phyloP scores from a whole-genome alignment of 2,329 filamentous ascomycete genomes.

The Aurifilum marmelostoma region DNA sequence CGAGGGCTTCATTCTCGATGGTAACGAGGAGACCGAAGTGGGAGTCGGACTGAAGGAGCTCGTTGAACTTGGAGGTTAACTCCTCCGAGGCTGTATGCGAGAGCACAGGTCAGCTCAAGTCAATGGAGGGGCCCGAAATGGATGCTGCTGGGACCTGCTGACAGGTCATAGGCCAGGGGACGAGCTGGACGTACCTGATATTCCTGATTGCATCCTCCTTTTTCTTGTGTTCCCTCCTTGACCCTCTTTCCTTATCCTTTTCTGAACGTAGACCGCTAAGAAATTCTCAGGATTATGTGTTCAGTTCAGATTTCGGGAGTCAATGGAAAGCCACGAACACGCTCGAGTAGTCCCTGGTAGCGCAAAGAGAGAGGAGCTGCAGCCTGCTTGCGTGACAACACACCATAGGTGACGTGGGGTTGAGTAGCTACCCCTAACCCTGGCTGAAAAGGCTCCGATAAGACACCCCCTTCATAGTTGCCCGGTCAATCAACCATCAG shows the following conservation, averaged over 20 bases:
- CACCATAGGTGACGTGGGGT: neutral
- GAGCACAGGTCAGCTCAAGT: neutral
- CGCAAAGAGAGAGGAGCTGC: neutral
- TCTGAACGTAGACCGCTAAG: neutral
- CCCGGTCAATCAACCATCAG: neutral
- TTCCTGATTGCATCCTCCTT: slow-evolving; percentile 29
- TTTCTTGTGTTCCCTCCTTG: too few species aligned
- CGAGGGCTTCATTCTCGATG: slow-evolving; percentile 70
- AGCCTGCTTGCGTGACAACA: neutral
- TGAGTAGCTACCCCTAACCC: neutral
- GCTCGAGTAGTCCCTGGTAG: neutral
- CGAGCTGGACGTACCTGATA: slow-evolving; percentile 24
- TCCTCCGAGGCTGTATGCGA: slow-evolving; percentile 68
- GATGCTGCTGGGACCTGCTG: neutral
- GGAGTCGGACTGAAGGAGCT: slow-evolving; percentile 62
- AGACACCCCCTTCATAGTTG: neutral
- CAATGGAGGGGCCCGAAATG: neutral
- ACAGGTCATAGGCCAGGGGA: neutral
- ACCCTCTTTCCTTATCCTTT: neutral
- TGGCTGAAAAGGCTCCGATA: neutral
- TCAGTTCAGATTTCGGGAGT: neutral
- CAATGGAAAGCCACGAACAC: neutral
- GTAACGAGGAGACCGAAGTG: slow-evolving; percentile 73
- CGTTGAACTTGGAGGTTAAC: slow-evolving; percentile 74
- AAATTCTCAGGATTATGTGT: neutral